Conservation (phyloP, 73 alveolate species). For the Paramecium bursaria region DNA sequence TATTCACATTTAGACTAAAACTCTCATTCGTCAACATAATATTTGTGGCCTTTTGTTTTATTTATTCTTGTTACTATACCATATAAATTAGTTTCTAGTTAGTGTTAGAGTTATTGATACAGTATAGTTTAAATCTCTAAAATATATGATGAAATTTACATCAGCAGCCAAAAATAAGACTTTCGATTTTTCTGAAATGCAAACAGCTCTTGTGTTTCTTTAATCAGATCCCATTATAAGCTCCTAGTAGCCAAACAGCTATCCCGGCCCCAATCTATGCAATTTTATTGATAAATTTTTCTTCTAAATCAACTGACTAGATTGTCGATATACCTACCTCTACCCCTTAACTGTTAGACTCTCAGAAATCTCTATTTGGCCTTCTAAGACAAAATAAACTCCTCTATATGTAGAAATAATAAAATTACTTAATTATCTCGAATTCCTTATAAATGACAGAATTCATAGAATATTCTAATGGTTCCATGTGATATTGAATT, state of each 20-base stretch:
- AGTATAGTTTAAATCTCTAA: constrained; percentile 50
- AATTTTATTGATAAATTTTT: constrained; percentile 22
- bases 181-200: constrained; percentile 39
- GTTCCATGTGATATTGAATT: constrained; percentile 23
- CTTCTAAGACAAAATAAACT: constrained; percentile 49
- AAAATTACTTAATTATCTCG: constrained; percentile 11
- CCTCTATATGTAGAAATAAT: too few relatives aligned
- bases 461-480: constrained; percentile 49
- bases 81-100: too few relatives aligned
- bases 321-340: too few relatives aligned
- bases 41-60: too few relatives aligned
- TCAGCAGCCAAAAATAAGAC: constrained; percentile 47
- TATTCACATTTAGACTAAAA: too few relatives aligned
- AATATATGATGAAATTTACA: not conserved
- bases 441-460: constrained; percentile 25
- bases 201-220: constrained; percentile 48
- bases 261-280: constrained; percentile 40
- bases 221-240: not conserved
- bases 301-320: not conserved
- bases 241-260: constrained; percentile 40
- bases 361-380: too few relatives aligned
- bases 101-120: too few relatives aligned
- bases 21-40: too few relatives aligned
- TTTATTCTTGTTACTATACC: too few relatives aligned
- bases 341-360: too few relatives aligned